Conservation (phyloP, 805 yeast species). For the Suhomyces pyralidae region DNA sequence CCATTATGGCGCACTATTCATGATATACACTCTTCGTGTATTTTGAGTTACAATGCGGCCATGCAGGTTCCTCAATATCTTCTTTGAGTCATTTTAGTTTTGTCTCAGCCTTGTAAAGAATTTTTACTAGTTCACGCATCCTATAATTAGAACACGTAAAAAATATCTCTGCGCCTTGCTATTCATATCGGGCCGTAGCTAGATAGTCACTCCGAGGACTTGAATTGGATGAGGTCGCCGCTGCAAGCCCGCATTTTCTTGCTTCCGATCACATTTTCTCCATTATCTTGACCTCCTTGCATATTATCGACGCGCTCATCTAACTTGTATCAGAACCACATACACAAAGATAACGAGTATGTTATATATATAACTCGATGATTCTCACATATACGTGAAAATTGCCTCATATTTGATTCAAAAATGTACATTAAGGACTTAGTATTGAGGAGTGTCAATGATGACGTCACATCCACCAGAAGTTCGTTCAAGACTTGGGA, state of each 20-base stretch:
- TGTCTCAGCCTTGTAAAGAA: too few relatives aligned
- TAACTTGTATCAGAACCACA: not conserved
- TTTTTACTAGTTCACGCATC: not conserved
- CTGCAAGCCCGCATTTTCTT: not conserved
- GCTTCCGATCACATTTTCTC: not conserved
- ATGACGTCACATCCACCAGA: conserved; percentile 31
- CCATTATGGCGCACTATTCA: too few relatives aligned
- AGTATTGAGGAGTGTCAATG: conserved; percentile 4
- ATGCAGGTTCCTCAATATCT: too few relatives aligned
- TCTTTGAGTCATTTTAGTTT: too few relatives aligned
- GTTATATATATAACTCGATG: not conserved
- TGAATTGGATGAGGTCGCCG: not conserved
- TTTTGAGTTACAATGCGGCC: too few relatives aligned
- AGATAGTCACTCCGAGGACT: not conserved
- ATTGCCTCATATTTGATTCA: not conserved
- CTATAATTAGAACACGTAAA: not conserved
- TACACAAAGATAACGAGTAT: not conserved
- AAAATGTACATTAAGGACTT: conserved; percentile 9
- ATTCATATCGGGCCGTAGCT: not conserved
- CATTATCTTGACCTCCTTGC: not conserved
- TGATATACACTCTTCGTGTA: too few relatives aligned
- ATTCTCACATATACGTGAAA: not conserved
- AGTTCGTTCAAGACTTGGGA: conserved; percentile 67
- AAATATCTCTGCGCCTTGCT: not conserved
- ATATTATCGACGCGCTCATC: not conserved